Evolutionary conservation across 23 red algal genomes (phyloP), one percentile per base, ranked within the genome.

Genomic region (Chondrus crispus): DNA sequence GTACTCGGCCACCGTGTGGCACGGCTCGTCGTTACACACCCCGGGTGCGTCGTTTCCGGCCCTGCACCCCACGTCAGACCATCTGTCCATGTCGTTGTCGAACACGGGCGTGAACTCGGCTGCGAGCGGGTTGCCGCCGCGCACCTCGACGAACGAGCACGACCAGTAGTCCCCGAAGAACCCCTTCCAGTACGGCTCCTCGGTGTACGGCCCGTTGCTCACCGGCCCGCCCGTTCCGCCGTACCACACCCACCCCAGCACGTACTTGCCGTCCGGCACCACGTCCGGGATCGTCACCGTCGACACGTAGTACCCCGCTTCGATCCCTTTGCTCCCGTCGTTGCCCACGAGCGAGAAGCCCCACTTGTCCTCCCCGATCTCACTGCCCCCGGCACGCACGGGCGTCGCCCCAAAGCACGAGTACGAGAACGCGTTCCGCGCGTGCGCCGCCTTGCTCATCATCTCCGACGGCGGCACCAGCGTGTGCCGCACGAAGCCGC

Each of bases 171-270:
- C 91, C 0, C 81, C 82, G 70, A 94, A 94, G 73, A 66, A 87
- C 41, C 91, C 41, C 66, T 50, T 80, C 26, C 49, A 47, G 58
- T 48, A 30, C 16, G 58, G 57, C 39, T 77, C 69, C 2, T 58
- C 81, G 30, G 52, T 71, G 37, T 90, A 57, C 41, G 86, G 71
- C 32, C 8, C 29, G 40, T 90, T 90, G 30, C 26, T 37, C 52
- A 81, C 72, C 7, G n/a, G 10, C 3, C 62, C 79, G 7, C 63
- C 66, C 20, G 68, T 73, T 20, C 91, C 91, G 35, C 91, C 91
- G 30, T 87, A 94, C 91, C 91, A 94, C 37, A 62, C 82, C 80
- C 79, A 94, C 8, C 91, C 91, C 28, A 94, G 78, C 3, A 87
- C 91, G 32, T 94, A 94, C 4, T 73, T 82, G 14, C 82, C 91